phyloP scores from a whole-genome alignment of 495 filamentous ascomycete genomes.

The Apiosordaria backusii region DNA sequence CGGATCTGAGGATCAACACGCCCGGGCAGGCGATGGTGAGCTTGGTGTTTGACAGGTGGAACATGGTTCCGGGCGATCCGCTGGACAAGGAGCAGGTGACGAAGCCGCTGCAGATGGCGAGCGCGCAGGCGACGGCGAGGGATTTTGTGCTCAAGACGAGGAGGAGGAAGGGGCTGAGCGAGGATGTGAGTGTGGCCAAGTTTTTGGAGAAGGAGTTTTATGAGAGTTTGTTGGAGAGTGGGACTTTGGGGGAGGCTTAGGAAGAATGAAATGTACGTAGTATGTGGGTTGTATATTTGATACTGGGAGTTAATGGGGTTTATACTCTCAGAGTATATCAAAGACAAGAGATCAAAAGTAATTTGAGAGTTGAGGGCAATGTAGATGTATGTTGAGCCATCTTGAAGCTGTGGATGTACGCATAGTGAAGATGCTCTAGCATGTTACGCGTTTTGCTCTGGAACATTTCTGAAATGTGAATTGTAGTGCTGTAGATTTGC shows the following conservation, averaged over 20 bases:
- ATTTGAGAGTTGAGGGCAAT: too few relatives aligned
- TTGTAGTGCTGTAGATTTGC: too few relatives aligned
- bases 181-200: slow-evolving; percentile 92
- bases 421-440: too few relatives aligned
- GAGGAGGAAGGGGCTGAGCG: slow-evolving; percentile 85
- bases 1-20: slow-evolving; percentile 91
- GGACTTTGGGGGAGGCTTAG: slow-evolving; percentile 60
- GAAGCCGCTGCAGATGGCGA: slow-evolving; percentile 80
- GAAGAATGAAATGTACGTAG: background rate
- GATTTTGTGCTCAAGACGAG: slow-evolving; percentile 97
- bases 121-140: slow-evolving; percentile 79
- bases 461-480: too few relatives aligned
- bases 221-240: slow-evolving; percentile 81
- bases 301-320: background rate
- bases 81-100: slow-evolving; percentile 81
- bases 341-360: background rate
- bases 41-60: slow-evolving; percentile 95
- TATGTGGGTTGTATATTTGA: background rate
- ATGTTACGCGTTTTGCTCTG: too few relatives aligned
- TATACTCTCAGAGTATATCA: background rate
- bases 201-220: slow-evolving; percentile 94
- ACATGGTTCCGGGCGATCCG: slow-evolving; percentile 90
- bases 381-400: too few relatives aligned
- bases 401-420: too few relatives aligned
- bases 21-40: slow-evolving; percentile 86